These are phyloP conservation scores for Nothopassalora personata DNA, from an alignment of 2,329 filamentous ascomycete genomes.

Conservation along the genomic window DNA sequence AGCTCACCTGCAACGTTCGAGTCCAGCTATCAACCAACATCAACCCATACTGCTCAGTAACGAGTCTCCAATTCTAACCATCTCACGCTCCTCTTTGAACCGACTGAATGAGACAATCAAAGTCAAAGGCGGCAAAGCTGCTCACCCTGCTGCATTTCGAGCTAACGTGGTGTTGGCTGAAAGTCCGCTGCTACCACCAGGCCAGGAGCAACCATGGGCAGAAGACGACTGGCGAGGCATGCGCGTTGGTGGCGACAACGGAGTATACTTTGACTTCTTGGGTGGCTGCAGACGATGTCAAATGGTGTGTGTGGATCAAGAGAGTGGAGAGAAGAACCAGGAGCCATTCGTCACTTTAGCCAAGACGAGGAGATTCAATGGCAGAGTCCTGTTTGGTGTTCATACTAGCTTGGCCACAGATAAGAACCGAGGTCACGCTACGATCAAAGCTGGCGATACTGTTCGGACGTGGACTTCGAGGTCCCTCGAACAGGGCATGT, in stretches of 20 bases:
- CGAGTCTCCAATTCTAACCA: slow-evolving; percentile 84
- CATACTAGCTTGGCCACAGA: slow-evolving; percentile 48
- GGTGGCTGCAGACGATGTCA: slow-evolving; percentile 85
- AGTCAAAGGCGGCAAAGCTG: slow-evolving; percentile 55
- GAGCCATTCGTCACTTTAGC: slow-evolving; percentile 86
- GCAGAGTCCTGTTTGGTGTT: slow-evolving; percentile 83
- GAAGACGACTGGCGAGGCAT: slow-evolving; percentile 75
- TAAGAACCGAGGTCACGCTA: slow-evolving; percentile 1
- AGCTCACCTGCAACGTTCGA: slow-evolving; percentile 52
- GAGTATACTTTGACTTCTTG: slow-evolving; percentile 62
- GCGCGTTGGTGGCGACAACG: slow-evolving; percentile 50
- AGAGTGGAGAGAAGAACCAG: slow-evolving; percentile 67
- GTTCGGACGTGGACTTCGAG: slow-evolving; percentile 9
- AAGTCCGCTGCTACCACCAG: slow-evolving; percentile 38
- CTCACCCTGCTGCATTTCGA: slow-evolving; percentile 72
- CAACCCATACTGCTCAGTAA: slow-evolving; percentile 75
- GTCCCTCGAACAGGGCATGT: too few relatives aligned
- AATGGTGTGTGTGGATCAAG: slow-evolving; percentile 92
- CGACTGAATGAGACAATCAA: slow-evolving; percentile 69
- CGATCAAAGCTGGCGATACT: slow-evolving; percentile 17
- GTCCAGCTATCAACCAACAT: slow-evolving; percentile 1
- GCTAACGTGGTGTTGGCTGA: slow-evolving; percentile 76
- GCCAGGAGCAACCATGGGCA: slow-evolving; percentile 57
- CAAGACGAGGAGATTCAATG: slow-evolving; percentile 76
- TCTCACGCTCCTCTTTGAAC: slow-evolving; percentile 74